Conservation (phyloP, 2,329 filamentous ascomycete species). For the Penicillium sp. region DNA sequence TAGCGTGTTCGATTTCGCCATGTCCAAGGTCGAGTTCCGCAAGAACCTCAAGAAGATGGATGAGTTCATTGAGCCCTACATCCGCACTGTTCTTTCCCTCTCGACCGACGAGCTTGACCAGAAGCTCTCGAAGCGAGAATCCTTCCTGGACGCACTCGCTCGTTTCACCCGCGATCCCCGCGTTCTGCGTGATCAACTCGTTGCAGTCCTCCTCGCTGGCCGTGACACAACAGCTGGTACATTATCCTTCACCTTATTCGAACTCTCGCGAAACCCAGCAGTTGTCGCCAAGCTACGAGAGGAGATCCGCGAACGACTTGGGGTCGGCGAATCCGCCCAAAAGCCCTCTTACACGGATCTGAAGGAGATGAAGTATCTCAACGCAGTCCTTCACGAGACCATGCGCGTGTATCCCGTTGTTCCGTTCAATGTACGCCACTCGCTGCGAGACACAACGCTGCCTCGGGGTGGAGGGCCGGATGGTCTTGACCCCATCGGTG, state of each 20-base stretch:
- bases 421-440: conserved; percentile 75
- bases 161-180: conserved; percentile 66
- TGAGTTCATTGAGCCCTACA: conserved; percentile 74
- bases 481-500: conserved; percentile 46
- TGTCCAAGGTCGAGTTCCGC: conserved; percentile 68
- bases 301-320: conserved; percentile 71
- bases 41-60: conserved; percentile 69
- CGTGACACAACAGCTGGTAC: conserved; percentile 81
- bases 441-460: conserved; percentile 72
- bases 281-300: conserved; percentile 67
- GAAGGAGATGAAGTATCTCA: conserved; percentile 84
- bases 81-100: conserved; percentile 71
- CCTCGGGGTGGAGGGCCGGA: conserved; percentile 63
- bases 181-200: conserved; percentile 79
- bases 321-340: conserved; percentile 54
- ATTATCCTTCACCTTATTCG: conserved; percentile 79
- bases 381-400: conserved; percentile 71
- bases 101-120: conserved; percentile 70
- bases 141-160: conserved; percentile 83
- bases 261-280: conserved; percentile 71
- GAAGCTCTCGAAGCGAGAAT: conserved; percentile 71
- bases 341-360: conserved; percentile 71
- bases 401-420: conserved; percentile 76
- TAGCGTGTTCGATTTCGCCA: conserved; percentile 60
- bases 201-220: conserved; percentile 79